A percentile compares a stretch with the other conserved stretches of the same genome.
Evolutionary conservation across 139 green algal species (phyloP).

Genomic region (Chlorella sp.): DNA sequence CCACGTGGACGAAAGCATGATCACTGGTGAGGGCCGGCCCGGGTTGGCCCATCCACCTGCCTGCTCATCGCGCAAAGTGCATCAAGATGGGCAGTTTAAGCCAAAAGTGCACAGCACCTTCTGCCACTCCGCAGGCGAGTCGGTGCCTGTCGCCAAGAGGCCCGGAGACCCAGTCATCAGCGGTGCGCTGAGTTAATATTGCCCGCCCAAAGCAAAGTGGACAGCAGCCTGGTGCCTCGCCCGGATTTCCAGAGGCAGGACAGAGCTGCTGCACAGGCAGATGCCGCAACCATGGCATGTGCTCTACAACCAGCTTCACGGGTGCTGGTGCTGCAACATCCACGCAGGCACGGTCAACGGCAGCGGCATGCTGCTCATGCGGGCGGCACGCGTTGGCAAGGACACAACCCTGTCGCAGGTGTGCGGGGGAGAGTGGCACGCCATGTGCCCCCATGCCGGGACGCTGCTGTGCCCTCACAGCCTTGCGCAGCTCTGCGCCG

Average conservation of each 20-base stretch:
- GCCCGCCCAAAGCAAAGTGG: too few species aligned
- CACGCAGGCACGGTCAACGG: slow-evolving; percentile 86
- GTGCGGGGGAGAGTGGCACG: neutral
- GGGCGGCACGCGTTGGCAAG: slow-evolving; percentile 71
- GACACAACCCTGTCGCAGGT: slow-evolving; percentile 76
- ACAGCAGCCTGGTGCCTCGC: too few species aligned
- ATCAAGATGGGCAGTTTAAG: too few species aligned
- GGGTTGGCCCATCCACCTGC: too few species aligned
- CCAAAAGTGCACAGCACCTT: too few species aligned
- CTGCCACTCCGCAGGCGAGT: slow-evolving; percentile 58
- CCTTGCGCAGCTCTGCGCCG: neutral
- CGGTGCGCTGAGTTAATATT: neutral
- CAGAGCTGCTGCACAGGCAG: too few species aligned
- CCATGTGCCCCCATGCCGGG: neutral
- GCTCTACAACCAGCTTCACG: too few species aligned
- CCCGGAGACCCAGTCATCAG: slow-evolving; percentile 78
- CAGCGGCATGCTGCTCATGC: slow-evolving; percentile 58
- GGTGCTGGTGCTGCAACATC: neutral
- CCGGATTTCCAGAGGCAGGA: too few species aligned
- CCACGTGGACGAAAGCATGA: slow-evolving; percentile 93
- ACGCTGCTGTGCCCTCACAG: neutral
- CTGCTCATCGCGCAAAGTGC: too few species aligned
- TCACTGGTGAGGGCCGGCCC: slow-evolving; percentile 69
- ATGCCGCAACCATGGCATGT: too few species aligned
- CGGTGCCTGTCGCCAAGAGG: slow-evolving; percentile 73